Base-by-base conservation (phyloP, 1,284 basidiomycete genomes). In the Fomitopsis schrenkii region DNA sequence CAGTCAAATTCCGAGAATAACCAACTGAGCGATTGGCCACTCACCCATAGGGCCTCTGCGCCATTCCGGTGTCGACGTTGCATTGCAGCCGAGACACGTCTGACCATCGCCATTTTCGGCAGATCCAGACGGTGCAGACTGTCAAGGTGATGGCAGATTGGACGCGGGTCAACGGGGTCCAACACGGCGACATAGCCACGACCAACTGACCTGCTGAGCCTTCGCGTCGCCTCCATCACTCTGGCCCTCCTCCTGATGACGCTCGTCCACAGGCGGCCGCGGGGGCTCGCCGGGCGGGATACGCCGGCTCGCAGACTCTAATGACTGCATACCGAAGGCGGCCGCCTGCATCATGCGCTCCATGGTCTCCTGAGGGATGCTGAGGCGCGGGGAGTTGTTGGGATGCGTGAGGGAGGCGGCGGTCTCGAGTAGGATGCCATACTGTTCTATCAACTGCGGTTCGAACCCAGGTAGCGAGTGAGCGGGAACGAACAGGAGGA, bases 61-160 rank as follows among this genome's bases (percentile, higher is more conserved):
- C 90, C 91, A 93, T 77, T 93, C 90, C 5, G 90, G 90, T 61
- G 91, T 93, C 59, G 90, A 87, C n/a, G 90, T 93, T 62, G 90
- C 90, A 67, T 78, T 81, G 74, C 90, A 93, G 35, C 89, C 91
- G 36, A 90, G 77, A 73, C 90, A 93, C 41, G 82, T 87, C 72
- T 91, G 91, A 22, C 82, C 82, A 10, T 54, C 62, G 87, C 85
- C 61, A 75, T 74, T 61, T 74, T 75, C 28, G 77, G 77, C 60
- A 77, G 80, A 12, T 82, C 80, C 78, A 26, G 84, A 63, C 22
- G 46, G 45, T 33, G 63, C 15, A 35, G 36, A 41, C 58, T 53
- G 57, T 33, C 14, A 28, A 53, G 15, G 4, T 14, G 3, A 36
- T 17, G 48, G 28, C 14, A 35, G 28, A 50, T 28, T 10, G 28